Evolutionary conservation across 106 monocot genomes (phyloP).

Genomic region (Dendrobium nobile): DNA sequence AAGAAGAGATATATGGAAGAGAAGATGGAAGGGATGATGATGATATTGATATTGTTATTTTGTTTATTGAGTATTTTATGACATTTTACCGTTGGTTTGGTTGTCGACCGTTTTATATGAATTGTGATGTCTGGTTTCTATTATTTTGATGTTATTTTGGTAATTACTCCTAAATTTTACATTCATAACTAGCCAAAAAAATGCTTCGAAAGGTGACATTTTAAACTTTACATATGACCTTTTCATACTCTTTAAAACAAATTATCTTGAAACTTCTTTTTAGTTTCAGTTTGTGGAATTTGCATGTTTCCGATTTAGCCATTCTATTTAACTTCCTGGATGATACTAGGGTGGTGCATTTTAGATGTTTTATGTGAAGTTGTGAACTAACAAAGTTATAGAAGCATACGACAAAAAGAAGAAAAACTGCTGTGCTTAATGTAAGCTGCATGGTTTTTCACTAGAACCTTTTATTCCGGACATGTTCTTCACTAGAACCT

Average conservation of each 20-base stretch:
- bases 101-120: too few relatives aligned
- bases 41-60: too few relatives aligned
- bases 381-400: neutral
- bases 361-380: neutral
- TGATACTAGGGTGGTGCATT: neutral
- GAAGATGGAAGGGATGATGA: too few relatives aligned
- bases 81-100: too few relatives aligned
- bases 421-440: neutral
- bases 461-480: neutral
- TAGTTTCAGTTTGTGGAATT: neutral
- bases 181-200: constrained; percentile 37
- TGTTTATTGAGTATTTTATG: too few relatives aligned
- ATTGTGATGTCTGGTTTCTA: too few relatives aligned
- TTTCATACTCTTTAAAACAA: neutral
- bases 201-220: constrained; percentile 81
- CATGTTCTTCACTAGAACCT: neutral
- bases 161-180: too few relatives aligned
- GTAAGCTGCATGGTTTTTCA: neutral
- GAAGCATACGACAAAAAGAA: neutral
- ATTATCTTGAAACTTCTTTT: neutral
- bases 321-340: neutral
- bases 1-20: too few relatives aligned
- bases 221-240: neutral
- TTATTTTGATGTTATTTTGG: too few relatives aligned
- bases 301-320: neutral